phyloP scores from a whole-genome alignment of 2,329 filamentous ascomycete genomes.

The Aspergillus cejpii region DNA sequence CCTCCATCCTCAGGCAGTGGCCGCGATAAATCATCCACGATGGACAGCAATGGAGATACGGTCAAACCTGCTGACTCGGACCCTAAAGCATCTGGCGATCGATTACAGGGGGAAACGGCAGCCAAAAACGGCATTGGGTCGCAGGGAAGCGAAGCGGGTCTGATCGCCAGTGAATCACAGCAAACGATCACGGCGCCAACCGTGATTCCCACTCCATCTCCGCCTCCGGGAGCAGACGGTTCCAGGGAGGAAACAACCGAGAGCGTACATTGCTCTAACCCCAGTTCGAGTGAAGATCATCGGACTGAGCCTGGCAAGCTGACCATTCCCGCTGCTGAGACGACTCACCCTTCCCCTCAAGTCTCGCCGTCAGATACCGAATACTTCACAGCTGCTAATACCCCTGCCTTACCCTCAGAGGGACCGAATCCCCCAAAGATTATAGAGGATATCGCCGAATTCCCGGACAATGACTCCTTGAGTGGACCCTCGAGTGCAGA shows the following conservation, averaged over 20 bases:
- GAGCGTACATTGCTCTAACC: slow-evolving; percentile 5
- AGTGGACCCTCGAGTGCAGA: slow-evolving; percentile 56
- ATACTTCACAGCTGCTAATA: slow-evolving; percentile 42
- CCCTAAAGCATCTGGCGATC: slow-evolving; percentile 13
- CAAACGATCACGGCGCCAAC: slow-evolving; percentile 8
- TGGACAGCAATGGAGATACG: slow-evolving; percentile 31
- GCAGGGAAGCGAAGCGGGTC: slow-evolving; percentile 5
- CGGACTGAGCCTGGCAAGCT: slow-evolving; percentile 20
- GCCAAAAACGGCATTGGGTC: slow-evolving; percentile 5
- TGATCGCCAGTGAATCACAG: slow-evolving; percentile 2
- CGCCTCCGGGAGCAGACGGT: slow-evolving; percentile 21
- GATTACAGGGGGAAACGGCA: slow-evolving; percentile 3
- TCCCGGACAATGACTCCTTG: slow-evolving; percentile 14
- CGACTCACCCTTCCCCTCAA: slow-evolving; percentile 25
- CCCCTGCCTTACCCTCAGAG: slow-evolving; percentile 32
- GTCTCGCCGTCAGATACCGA: slow-evolving; percentile 37
- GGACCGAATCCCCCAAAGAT: slow-evolving; percentile 19
- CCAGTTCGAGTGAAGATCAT: slow-evolving; percentile 21
- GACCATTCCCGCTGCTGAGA: slow-evolving; percentile 20
- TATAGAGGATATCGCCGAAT: slow-evolving; percentile 15
- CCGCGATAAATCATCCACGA: slow-evolving; percentile 30
- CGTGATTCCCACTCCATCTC: slow-evolving; percentile 13
- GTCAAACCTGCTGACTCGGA: slow-evolving; percentile 18
- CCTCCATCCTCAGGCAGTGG: slow-evolving; percentile 16
- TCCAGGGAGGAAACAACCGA: slow-evolving; percentile 8